Conservation (phyloP, 305 asterid genomes). For the Fraxinus ornus region DNA sequence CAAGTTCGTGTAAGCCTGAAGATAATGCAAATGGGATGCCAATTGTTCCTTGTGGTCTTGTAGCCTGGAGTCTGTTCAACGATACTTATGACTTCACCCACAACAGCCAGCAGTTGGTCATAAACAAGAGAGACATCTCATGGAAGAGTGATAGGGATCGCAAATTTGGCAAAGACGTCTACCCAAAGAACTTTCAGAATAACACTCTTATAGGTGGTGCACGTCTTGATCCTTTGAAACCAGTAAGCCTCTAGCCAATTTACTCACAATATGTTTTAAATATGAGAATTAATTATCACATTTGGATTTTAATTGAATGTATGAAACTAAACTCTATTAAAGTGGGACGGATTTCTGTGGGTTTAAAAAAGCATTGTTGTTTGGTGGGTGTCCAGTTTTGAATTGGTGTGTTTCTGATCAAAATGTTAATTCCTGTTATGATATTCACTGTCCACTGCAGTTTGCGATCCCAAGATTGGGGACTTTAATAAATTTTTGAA, state of each 20-base stretch:
- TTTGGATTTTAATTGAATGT: constrained; percentile 3
- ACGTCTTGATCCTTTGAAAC: constrained; percentile 36
- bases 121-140: constrained; percentile 64
- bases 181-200: constrained; percentile 66
- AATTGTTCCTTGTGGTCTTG: constrained; percentile 90
- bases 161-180: constrained; percentile 75
- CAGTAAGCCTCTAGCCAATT: constrained; percentile 49
- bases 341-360: not conserved
- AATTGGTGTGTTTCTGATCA: not conserved
- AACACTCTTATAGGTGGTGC: constrained; percentile 61
- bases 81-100: constrained; percentile 61
- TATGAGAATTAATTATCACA: not conserved
- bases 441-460: not conserved
- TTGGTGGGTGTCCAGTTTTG: not conserved
- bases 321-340: not conserved
- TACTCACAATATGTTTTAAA: not conserved
- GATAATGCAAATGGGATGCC: constrained; percentile 36
- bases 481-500: not conserved
- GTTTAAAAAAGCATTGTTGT: not conserved
- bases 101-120: constrained; percentile 43
- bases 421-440: not conserved
- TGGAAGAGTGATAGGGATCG: constrained; percentile 88
- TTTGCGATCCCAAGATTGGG: not conserved
- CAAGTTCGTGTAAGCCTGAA: constrained; percentile 67
- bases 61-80: constrained; percentile 88